These are phyloP conservation scores for Rhodosorus marinus DNA, from an alignment of 23 red algal genomes.

Conservation along the genomic window DNA sequence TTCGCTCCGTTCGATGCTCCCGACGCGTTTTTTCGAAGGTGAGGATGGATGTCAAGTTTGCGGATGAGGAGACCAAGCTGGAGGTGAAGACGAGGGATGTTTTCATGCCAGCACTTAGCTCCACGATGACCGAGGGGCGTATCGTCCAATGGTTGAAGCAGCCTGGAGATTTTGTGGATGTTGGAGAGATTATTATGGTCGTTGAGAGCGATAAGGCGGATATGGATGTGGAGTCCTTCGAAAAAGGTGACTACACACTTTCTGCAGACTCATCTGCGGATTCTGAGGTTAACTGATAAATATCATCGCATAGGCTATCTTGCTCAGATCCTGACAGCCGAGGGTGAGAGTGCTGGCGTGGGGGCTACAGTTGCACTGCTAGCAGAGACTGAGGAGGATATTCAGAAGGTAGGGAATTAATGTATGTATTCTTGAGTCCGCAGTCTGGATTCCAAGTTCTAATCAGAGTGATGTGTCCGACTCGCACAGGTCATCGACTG, in stretches of 20 bases:
- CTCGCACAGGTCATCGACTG: constrained; percentile 4
- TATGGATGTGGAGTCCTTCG: constrained; percentile 95
- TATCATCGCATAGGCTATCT: no score
- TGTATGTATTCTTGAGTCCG: no score
- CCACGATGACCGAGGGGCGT: constrained; percentile 90
- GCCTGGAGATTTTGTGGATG: constrained; percentile 51
- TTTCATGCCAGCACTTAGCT: constrained; percentile 98
- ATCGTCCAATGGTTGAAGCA: constrained; percentile 95
- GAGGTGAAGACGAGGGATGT: constrained; percentile 61
- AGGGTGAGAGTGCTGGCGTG: constrained; percentile 62
- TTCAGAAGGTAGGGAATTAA: constrained; percentile 28
- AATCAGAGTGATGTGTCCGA: no score
- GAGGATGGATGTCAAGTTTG: constrained; percentile 1
- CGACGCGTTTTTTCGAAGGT: no score
- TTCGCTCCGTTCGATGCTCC: no score
- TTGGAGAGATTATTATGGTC: constrained; percentile 76
- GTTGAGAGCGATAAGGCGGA: constrained; percentile 98
- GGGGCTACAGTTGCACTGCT: constrained; percentile 72
- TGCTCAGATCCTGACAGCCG: constrained; percentile 51
- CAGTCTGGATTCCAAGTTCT: no score
- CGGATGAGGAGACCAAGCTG: constrained; percentile 9
- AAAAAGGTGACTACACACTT: no score
- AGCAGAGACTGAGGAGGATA: constrained; percentile 84
- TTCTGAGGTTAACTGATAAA: no score
- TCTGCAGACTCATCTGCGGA: no score